phyloP scores from a whole-genome alignment of 164 flowering plant genomes.

The Liquidambar formosana region DNA sequence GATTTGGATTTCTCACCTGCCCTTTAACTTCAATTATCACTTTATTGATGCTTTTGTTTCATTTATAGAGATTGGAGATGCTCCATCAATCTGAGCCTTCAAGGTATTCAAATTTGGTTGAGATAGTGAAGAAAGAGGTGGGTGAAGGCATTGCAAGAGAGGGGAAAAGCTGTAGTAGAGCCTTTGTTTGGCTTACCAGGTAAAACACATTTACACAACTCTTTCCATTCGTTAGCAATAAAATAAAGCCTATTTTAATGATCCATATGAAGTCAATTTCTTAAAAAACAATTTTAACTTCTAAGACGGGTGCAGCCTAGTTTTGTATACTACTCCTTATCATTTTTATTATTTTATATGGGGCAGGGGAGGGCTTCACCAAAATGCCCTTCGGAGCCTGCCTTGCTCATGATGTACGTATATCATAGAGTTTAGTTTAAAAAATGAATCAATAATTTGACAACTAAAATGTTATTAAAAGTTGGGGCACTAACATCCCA shows the following conservation, averaged over 20 bases:
- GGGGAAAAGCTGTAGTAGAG: slow-evolving; percentile 53
- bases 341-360: neutral
- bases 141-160: slow-evolving; percentile 64
- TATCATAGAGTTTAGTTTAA: too few species aligned
- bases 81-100: slow-evolving; percentile 52
- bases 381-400: too few species aligned
- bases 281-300: neutral
- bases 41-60: neutral
- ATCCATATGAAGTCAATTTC: too few species aligned
- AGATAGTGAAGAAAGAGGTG: slow-evolving; percentile 68
- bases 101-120: slow-evolving; percentile 50
- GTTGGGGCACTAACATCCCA: too few species aligned
- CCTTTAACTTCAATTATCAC: neutral
- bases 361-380: too few species aligned
- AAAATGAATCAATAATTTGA: too few species aligned
- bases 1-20: neutral
- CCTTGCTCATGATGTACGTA: too few species aligned
- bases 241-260: neutral
- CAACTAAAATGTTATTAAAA: too few species aligned
- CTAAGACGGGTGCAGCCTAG: neutral
- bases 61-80: slow-evolving; percentile 62
- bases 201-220: slow-evolving; percentile 16
- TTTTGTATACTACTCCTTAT: neutral
- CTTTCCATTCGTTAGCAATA: neutral
- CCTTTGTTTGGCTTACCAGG: slow-evolving; percentile 92